These are phyloP conservation scores for Brettanomyces bruxellensis DNA, from an alignment of 805 yeast species.

Conservation along the genomic window DNA sequence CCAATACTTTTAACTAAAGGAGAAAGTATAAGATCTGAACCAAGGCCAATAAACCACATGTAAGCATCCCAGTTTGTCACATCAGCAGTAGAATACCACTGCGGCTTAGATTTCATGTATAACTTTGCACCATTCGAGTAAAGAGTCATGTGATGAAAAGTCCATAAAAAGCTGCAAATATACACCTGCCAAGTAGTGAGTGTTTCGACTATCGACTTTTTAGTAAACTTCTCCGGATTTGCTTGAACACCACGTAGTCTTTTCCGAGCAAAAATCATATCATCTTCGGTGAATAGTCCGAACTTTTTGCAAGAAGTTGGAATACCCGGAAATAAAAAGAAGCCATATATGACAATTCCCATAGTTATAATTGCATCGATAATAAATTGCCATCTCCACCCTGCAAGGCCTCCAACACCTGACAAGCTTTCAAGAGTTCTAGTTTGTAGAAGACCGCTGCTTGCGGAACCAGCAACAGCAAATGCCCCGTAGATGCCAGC, in stretches of 20 bases:
- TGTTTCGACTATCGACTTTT: conserved; percentile 32
- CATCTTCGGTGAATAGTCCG: conserved; percentile 32
- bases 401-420: conserved; percentile 44
- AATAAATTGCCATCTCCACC: conserved; percentile 72
- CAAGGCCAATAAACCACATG: conserved; percentile 10
- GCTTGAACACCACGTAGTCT: conserved; percentile 28
- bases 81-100: conserved; percentile 5
- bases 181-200: conserved; percentile 34
- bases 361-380: conserved; percentile 55
- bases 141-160: conserved; percentile 27
- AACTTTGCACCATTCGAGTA: conserved; percentile 19
- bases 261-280: conserved; percentile 36
- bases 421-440: conserved; percentile 38
- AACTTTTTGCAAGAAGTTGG: conserved; percentile 20
- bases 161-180: conserved; percentile 14
- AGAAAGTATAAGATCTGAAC: conserved; percentile 20
- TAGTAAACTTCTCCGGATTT: conserved; percentile 33
- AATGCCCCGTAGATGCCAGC: conserved; percentile 14
- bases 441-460: conserved; percentile 56
- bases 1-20: conserved; percentile 32
- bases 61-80: conserved; percentile 13
- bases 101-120: conserved; percentile 14
- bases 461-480: conserved; percentile 34
- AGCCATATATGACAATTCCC: conserved; percentile 50
- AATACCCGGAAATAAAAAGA: conserved; percentile 51